Evolutionary conservation across 164 flowering plant genomes (phyloP).

Genomic region (Kingdonia uniflora): DNA sequence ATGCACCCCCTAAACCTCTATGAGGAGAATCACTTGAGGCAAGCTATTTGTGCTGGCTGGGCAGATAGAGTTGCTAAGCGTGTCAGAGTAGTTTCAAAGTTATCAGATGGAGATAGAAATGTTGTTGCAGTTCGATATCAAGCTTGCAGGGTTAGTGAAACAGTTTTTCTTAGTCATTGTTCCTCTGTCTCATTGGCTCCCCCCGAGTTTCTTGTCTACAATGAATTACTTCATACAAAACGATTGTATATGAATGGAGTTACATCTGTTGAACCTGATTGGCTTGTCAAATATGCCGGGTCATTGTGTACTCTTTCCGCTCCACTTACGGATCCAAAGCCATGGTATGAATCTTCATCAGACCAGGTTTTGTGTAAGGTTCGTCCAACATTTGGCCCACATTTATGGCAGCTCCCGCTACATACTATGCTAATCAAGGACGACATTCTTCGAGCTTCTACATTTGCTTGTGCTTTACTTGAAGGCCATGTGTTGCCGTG

Average conservation of each 20-base stretch:
- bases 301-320: constrained; percentile 59
- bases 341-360: constrained; percentile 42
- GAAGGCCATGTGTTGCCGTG: constrained; percentile 82
- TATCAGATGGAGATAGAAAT: constrained; percentile 34
- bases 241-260: constrained; percentile 87
- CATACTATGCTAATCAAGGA: constrained; percentile 38
- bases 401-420: constrained; percentile 67
- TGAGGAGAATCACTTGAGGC: constrained; percentile 71
- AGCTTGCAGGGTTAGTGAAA: constrained; percentile 60
- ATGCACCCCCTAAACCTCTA: constrained; percentile 34
- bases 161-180: constrained; percentile 64
- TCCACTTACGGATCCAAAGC: constrained; percentile 39
- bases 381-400: constrained; percentile 61
- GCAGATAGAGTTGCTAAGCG: constrained; percentile 85
- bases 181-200: constrained; percentile 55
- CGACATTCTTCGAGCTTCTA: constrained; percentile 30
- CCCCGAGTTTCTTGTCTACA: constrained; percentile 80
- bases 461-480: constrained; percentile 68
- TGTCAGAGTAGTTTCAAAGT: constrained; percentile 23
- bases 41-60: constrained; percentile 95
- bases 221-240: constrained; percentile 57
- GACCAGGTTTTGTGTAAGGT: constrained; percentile 39
- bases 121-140: constrained; percentile 52
- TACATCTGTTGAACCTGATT: constrained; percentile 60
- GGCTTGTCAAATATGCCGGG: constrained; percentile 68